Evolutionary conservation across 2,329 filamentous ascomycete genomes (phyloP), one percentile per base, ranked within the genome.

Genomic region (Aspergillus terreus): DNA sequence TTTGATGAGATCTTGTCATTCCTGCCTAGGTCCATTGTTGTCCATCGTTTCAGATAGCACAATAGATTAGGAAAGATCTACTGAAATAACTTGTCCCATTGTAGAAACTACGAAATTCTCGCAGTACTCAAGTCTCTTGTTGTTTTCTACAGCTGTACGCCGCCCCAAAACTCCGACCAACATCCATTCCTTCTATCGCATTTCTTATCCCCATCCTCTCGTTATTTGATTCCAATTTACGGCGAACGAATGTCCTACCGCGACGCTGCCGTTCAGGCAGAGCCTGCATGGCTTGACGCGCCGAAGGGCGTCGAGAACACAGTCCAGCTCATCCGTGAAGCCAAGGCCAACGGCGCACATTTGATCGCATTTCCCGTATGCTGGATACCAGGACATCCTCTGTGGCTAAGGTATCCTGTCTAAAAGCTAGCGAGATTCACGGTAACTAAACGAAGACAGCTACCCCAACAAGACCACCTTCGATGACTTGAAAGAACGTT

Each of bases 261-360:
- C 5, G 58, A 57, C 6, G 54, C 58, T 7, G 58, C 50, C 2
- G 46, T 47, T 0, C 82, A 86, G 60, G 76, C 78, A 5, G 83
- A 85, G 63, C 81, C 82, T 0, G 75, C 71, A 1, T 86, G 82
- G 82, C 72, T 86, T 6, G 79, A 86, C 58, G 74, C 86, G 2
- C 68, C 76, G 6, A 77, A 64, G 0, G 73, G 76, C 2, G 77
- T 85, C 1, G 63, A 73, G 1, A 86, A 86, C 63, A 83, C 82
- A 6, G 78, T 80, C 58, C 61, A 67, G 0, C 71, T 85, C 46
- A 84, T 86, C 56, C 65, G 72, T 35, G 76, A 82, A 58, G 83
- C 83, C 1, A 78, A 78, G 1, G 56, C 66, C 4, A 76, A 79
- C 41, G 78, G 77, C 1, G 80, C 80, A 2, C 74, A 82, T 51